Percentiles rank a stretch among this genome's conserved stretches.
phyloP scores from a whole-genome alignment of 176 grass and related monocot species.

The Oryza rufipogon region DNA sequence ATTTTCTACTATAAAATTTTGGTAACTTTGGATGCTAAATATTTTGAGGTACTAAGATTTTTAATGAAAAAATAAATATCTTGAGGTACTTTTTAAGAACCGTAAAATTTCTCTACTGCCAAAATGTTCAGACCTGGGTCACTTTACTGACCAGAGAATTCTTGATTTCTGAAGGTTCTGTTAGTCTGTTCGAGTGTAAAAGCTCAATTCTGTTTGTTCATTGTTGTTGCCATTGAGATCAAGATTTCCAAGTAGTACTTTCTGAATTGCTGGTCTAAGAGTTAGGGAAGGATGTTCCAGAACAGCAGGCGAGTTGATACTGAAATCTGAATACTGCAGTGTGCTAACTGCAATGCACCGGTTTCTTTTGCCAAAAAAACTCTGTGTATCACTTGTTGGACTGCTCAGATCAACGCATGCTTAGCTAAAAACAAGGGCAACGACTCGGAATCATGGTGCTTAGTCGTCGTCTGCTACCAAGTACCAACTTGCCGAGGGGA shows the following conservation, averaged over 20 bases:
- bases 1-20: too few relatives aligned
- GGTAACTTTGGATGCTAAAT: too few relatives aligned
- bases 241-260: background rate
- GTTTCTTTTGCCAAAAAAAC: background rate
- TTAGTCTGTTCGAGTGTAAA: too few relatives aligned
- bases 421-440: constrained; percentile 26
- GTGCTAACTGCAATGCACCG: background rate
- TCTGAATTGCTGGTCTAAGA: too few relatives aligned
- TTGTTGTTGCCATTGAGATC: background rate
- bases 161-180: background rate
- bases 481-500: constrained; percentile 1
- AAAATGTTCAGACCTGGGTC: background rate
- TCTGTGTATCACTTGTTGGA: background rate
- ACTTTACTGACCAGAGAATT: background rate
- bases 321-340: background rate
- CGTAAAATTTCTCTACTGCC: background rate
- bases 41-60: too few relatives aligned
- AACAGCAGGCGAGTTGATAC: background rate
- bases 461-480: background rate
- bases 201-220: too few relatives aligned
- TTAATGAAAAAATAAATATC: too few relatives aligned
- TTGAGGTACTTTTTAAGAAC: too few relatives aligned
- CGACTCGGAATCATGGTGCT: background rate
- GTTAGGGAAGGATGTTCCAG: background rate
- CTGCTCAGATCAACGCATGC: background rate